A percentile compares a stretch with the other conserved stretches of the same genome.
These are phyloP conservation scores for Fusarium fracticaudum DNA, from an alignment of 2,329 filamentous ascomycete species.

Conservation along the genomic window DNA sequence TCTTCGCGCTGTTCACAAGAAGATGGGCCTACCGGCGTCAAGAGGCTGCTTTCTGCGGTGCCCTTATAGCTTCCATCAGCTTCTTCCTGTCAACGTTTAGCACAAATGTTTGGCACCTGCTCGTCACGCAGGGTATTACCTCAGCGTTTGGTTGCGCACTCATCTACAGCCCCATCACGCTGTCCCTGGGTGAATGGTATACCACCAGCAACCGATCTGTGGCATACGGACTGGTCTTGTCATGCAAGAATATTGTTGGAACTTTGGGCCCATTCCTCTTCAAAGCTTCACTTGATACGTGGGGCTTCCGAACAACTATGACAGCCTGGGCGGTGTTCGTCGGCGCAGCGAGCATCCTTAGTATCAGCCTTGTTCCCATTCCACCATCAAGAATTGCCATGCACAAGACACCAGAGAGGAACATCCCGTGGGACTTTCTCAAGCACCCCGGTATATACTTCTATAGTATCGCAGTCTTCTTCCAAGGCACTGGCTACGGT, in stretches of 20 bases:
- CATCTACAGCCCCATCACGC: background rate
- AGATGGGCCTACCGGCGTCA: background rate
- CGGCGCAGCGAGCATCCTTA: background rate
- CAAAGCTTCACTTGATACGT: background rate
- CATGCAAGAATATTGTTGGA: background rate
- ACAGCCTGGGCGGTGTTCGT: background rate
- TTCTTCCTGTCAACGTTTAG: background rate
- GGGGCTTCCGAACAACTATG: background rate
- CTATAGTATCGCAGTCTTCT: background rate
- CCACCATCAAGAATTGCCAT: background rate
- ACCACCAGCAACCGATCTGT: background rate
- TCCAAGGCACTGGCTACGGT: background rate
- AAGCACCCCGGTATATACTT: background rate
- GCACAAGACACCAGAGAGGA: background rate
- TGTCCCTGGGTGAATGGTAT: background rate
- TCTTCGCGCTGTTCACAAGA: background rate
- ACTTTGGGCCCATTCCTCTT: background rate
- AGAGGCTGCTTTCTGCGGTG: background rate
- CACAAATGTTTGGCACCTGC: background rate
- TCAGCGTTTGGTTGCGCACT: background rate
- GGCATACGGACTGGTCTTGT: background rate
- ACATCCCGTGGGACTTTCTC: background rate
- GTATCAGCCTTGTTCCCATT: background rate
- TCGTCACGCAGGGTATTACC: background rate
- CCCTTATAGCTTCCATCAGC: background rate